Evolutionary conservation across 352 stramenopile species (phyloP), one percentile per base, ranked within the genome.

Genomic region (Aphanomyces cochlioides): DNA sequence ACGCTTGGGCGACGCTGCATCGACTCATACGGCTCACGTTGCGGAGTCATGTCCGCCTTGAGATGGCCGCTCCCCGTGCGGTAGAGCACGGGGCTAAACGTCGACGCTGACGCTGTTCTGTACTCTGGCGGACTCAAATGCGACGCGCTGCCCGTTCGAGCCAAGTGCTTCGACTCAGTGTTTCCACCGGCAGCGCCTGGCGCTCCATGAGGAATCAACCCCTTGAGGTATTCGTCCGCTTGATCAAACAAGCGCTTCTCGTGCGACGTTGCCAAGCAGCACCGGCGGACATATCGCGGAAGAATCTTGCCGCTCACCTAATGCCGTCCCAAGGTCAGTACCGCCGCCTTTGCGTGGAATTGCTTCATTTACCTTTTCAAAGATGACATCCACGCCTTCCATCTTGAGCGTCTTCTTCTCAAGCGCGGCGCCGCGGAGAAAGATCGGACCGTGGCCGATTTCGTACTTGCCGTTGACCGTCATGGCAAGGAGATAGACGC

Each of bases 391-490:
- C 6, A 61, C 54, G 34, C 8, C 54, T 61, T 61, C 54, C 28
- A 61, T 28, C n/a, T 41, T 37, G 54, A 61, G 54, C 6, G 19
- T 41, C 3, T 61, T 61, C 54, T 61, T 61, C 36, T 61, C 54
- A 10, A 61, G 54, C 8, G 28, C 54, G 19, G 54, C 54, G 54
- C 15, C 54, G 34, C 54, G 54, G 8, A 61, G 54, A 40, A 61
- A 70, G 38, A 70, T 64, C 4, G 43, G 43, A 10, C 64, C 64
- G 39, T 70, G 28, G 5, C 64, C 64, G n/a, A 70, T 70, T 36
- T 70, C 64, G 21, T 41, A 70, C 5, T 19, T n/a, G 36, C 5
- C 6, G 0, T 43, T 50, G 47, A 21, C 5, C 3, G 48, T 70
- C 17, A 67, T n/a, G 37, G 64, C 64, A 10, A 61, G 17, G 12